Conservation (phyloP, 306 rosid species). For the Arachis hypogaea region DNA sequence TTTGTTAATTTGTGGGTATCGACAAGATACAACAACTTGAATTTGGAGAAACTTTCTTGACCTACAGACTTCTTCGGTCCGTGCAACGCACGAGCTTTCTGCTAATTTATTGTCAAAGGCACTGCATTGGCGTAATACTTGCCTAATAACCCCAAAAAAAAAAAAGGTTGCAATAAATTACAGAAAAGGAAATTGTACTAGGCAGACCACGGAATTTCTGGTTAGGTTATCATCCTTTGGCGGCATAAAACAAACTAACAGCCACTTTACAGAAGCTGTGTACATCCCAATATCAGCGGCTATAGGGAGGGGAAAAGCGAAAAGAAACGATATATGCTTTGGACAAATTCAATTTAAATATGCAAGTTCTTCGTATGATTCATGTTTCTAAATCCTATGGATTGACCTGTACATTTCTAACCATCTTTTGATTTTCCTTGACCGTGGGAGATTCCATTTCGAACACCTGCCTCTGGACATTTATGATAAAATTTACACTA, state of each 20-base stretch:
- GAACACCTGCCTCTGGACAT: constrained; percentile 39
- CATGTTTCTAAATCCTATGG: constrained; percentile 54
- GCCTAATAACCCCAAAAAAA: too few species aligned
- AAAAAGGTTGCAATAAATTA: too few species aligned
- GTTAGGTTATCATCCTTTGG: constrained; percentile 21
- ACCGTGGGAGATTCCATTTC: constrained; percentile 52
- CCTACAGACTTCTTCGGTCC: too few species aligned
- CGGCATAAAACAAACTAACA: constrained; percentile 35
- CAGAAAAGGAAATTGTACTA: constrained; percentile 18
- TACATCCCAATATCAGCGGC: constrained; percentile 33
- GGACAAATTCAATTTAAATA: constrained; percentile 36
- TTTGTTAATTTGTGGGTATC: too few species aligned
- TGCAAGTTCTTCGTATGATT: constrained; percentile 46
- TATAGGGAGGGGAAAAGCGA: not conserved
- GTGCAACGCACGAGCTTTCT: too few species aligned
- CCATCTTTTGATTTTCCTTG: constrained; percentile 44
- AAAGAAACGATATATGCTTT: constrained; percentile 10
- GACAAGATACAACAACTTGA: too few species aligned
- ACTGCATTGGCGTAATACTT: too few species aligned
- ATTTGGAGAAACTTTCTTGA: too few species aligned
- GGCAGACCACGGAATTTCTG: constrained; percentile 3
- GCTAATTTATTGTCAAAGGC: too few species aligned
- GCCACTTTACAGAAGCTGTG: constrained; percentile 41
- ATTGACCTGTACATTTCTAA: constrained; percentile 76
- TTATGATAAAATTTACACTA: constrained; percentile 70